Evolutionary conservation across 176 grass and related monocot species (phyloP).

Genomic region (bread wheat (Triticum aestivum)): IWGSC_CS_RefSeq_v2.1 NC_057801.1:780469780-780470279

Average conservation of each 20-base stretch:
- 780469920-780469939: background rate
- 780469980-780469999: background rate
- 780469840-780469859: too few species aligned
- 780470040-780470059: too few species aligned
- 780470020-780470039: background rate
- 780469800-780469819: too few species aligned
- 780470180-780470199: constrained; percentile 35
- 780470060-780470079: background rate
- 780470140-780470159: background rate
- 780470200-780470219: constrained; percentile 41
- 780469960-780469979: background rate
- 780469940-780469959: background rate
- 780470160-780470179: constrained; percentile 40
- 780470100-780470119: background rate
- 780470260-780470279: background rate
- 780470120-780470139: background rate
- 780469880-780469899: too few species aligned
- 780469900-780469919: too few species aligned
- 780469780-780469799: too few species aligned
- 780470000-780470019: background rate
- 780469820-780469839: too few species aligned
- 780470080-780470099: background rate
- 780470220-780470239: constrained; percentile 41
- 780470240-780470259: constrained; percentile 30
- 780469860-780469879: too few species aligned